Conservation (phyloP, 345 rosid species). For the Gynandropsis gynandra region DNA sequence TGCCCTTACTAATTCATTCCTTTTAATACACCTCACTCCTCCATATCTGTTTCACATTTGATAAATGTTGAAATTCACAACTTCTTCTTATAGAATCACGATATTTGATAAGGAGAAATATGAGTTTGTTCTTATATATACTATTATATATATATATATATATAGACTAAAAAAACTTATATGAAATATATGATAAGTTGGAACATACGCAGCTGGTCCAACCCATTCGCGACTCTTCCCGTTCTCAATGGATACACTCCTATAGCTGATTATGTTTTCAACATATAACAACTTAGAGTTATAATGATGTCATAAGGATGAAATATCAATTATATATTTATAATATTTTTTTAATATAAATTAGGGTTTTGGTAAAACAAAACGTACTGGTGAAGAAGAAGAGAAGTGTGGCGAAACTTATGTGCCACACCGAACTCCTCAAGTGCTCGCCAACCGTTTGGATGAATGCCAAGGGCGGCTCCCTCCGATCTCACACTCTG, state of each 20-base stretch:
- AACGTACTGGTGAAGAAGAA: slow-evolving; percentile 26
- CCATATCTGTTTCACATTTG: slow-evolving; percentile 26
- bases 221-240: slow-evolving; percentile 17
- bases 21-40: slow-evolving; percentile 40
- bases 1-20: slow-evolving; percentile 37
- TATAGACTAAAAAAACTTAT: too few relatives aligned
- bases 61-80: neutral
- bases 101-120: too few relatives aligned
- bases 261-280: slow-evolving; percentile 10
- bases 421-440: slow-evolving; percentile 45
- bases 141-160: too few relatives aligned
- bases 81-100: too few relatives aligned
- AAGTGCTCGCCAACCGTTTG: slow-evolving; percentile 66
- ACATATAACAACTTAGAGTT: neutral
- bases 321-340: neutral
- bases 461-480: slow-evolving; percentile 41
- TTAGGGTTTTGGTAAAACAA: too few relatives aligned
- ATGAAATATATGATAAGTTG: too few relatives aligned
- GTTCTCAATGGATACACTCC: slow-evolving; percentile 16
- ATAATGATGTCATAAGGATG: neutral
- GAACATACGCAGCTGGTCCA: slow-evolving; percentile 4
- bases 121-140: too few relatives aligned
- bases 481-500: slow-evolving; percentile 37
- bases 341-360: too few relatives aligned
- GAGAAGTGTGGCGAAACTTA: slow-evolving; percentile 33